Evolutionary conservation across 2,329 filamentous ascomycete genomes (phyloP).

Genomic region (Diaporthe longicolla): DNA sequence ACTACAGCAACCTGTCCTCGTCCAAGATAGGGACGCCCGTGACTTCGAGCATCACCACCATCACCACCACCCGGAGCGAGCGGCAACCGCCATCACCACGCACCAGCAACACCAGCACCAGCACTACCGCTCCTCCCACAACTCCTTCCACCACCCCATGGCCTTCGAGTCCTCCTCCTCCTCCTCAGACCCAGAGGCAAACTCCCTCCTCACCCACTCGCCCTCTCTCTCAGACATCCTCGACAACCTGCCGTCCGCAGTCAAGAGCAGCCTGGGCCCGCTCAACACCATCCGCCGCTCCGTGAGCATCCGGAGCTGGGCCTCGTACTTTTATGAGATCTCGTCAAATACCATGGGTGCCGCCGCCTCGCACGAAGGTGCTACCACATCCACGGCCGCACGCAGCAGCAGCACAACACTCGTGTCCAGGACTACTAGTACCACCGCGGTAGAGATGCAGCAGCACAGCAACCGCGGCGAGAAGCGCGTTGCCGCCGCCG

Average conservation of each 20-base stretch:
- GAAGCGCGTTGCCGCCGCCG: conserved; percentile 1
- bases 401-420: conserved; percentile 1
- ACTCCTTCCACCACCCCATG: conserved; percentile 11
- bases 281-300: conserved; percentile 38
- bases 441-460: conserved; percentile 38
- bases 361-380: conserved; percentile 6
- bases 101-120: not conserved
- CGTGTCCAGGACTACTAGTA: conserved; percentile 30
- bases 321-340: conserved; percentile 36
- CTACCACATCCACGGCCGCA: not conserved
- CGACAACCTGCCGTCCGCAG: conserved; percentile 37
- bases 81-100: not conserved
- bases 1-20: not conserved
- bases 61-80: not conserved
- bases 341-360: conserved; percentile 32
- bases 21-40: not conserved
- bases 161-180: conserved; percentile 10
- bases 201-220: not conserved
- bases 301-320: conserved; percentile 41
- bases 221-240: conserved; percentile 32
- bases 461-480: conserved; percentile 36
- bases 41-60: not conserved
- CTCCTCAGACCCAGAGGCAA: conserved; percentile 3
- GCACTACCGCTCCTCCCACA: conserved; percentile 20
- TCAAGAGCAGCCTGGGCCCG: conserved; percentile 38